phyloP scores from a whole-genome alignment of 768 basidiomycete species.

The Suillus subalutaceus region DNA sequence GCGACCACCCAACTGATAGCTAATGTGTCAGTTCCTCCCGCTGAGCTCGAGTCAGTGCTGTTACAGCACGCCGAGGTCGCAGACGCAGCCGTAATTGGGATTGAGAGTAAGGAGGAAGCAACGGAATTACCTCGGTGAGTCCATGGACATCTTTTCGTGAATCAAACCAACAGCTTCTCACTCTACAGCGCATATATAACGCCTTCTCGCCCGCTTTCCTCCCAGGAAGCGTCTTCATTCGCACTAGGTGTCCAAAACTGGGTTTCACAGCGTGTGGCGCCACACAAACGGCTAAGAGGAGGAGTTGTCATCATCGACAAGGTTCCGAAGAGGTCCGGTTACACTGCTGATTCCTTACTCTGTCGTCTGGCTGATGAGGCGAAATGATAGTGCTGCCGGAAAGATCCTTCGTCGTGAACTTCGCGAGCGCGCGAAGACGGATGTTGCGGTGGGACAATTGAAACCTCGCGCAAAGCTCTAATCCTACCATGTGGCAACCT shows the following conservation, averaged over 20 bases:
- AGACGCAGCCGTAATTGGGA: constrained; percentile 82
- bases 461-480: constrained; percentile 20
- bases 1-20: not conserved
- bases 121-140: constrained; percentile 80
- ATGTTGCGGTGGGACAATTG: constrained; percentile 37
- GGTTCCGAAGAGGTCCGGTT: constrained; percentile 33
- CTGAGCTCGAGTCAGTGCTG: constrained; percentile 80
- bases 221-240: constrained; percentile 36
- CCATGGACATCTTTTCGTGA: not conserved
- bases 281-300: constrained; percentile 80
- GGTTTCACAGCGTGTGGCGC: constrained; percentile 68
- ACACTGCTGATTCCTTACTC: not conserved
- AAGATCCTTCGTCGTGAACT: constrained; percentile 86
- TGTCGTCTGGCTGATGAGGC: constrained; percentile 1
- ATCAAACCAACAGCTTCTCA: not conserved
- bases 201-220: constrained; percentile 19
- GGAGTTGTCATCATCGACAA: constrained; percentile 63
- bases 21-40: constrained; percentile 67
- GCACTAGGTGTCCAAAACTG: constrained; percentile 59
- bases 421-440: constrained; percentile 65
- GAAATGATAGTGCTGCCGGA: constrained; percentile 66
- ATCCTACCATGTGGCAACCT: not conserved
- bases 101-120: constrained; percentile 64
- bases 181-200: constrained; percentile 61
- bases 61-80: constrained; percentile 75